Conservation (phyloP, 1,284 basidiomycete genomes). For the Puccinia triticina region DNA sequence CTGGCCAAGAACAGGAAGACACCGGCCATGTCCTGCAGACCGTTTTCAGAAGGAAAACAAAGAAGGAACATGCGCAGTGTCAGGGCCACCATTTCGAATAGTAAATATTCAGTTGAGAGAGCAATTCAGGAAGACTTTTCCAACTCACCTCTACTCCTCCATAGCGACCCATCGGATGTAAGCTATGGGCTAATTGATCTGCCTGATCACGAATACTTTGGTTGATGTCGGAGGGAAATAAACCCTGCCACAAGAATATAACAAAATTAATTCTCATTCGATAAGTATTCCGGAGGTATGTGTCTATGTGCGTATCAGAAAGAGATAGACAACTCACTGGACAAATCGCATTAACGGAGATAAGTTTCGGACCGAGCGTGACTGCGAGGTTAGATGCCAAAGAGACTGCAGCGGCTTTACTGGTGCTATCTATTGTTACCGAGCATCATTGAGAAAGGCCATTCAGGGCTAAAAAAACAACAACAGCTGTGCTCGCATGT, state of each 20-base stretch:
- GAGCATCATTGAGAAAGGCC: no score
- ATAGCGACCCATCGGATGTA: slow-evolving; percentile 45
- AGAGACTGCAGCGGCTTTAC: slow-evolving; percentile 60
- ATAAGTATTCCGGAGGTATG: not conserved
- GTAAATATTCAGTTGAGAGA: no score
- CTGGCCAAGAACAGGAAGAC: slow-evolving; percentile 41
- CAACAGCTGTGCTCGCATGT: not conserved
- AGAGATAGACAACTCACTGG: slow-evolving; percentile 53
- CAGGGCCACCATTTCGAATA: not conserved
- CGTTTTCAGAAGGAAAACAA: not conserved
- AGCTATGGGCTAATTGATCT: not conserved
- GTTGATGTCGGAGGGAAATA: slow-evolving; percentile 46
- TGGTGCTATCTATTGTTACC: slow-evolving; percentile 55
- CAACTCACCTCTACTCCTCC: slow-evolving; percentile 36
- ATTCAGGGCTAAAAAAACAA: not conserved
- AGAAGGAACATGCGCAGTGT: not conserved
- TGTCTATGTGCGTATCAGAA: not conserved
- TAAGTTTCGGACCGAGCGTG: slow-evolving; percentile 57
- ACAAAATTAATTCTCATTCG: not conserved
- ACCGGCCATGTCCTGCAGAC: slow-evolving; percentile 40
- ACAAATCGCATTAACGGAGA: slow-evolving; percentile 60
- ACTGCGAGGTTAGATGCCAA: slow-evolving; percentile 58
- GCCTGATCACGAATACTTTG: not conserved
- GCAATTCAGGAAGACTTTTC: not conserved
- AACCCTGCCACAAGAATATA: slow-evolving; percentile 21